phyloP scores from a whole-genome alignment of 2,329 filamentous ascomycete species.

The Massarina eburnea region DNA sequence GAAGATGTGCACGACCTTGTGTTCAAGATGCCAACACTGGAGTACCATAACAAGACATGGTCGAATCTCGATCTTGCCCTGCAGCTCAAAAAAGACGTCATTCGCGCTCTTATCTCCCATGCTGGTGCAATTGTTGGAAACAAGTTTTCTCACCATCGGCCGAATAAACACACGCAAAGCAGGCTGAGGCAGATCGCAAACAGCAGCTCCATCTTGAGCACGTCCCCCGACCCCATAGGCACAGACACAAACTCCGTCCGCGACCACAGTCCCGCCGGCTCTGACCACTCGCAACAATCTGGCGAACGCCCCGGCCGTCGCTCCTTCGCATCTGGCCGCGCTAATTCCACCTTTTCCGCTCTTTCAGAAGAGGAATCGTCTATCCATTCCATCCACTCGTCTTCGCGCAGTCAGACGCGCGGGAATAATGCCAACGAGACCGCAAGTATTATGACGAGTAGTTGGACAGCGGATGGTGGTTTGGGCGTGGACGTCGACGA shows the following conservation, averaged over 20 bases:
- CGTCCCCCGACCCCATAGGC: slow-evolving; percentile 34
- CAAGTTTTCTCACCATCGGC: slow-evolving; percentile 89
- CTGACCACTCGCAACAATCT: slow-evolving; percentile 26
- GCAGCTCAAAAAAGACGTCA: slow-evolving; percentile 90
- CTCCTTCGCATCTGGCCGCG: slow-evolving; percentile 35
- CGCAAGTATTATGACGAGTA: slow-evolving; percentile 27
- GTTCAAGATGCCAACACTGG: slow-evolving; percentile 89
- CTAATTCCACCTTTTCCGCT: slow-evolving; percentile 29
- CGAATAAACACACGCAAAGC: slow-evolving; percentile 75
- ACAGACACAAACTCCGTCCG: slow-evolving; percentile 33
- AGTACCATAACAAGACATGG: slow-evolving; percentile 99
- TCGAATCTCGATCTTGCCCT: slow-evolving; percentile 93
- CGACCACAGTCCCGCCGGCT: slow-evolving; percentile 36
- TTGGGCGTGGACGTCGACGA: slow-evolving; percentile 28
- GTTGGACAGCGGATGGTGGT: slow-evolving; percentile 16
- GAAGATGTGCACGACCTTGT: slow-evolving; percentile 98
- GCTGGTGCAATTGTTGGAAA: slow-evolving; percentile 96
- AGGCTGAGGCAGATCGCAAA: slow-evolving; percentile 83
- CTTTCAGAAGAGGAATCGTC: slow-evolving; percentile 33
- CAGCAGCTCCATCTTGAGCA: slow-evolving; percentile 64
- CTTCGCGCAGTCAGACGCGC: slow-evolving; percentile 5
- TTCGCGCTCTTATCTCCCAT: slow-evolving; percentile 91
- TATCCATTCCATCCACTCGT: slow-evolving; percentile 9
- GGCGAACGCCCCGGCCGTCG: slow-evolving; percentile 25
- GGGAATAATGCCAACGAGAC: slow-evolving; percentile 16